Conservation (phyloP, 257 asterid species). For the Rubia yunnanensis region DNA sequence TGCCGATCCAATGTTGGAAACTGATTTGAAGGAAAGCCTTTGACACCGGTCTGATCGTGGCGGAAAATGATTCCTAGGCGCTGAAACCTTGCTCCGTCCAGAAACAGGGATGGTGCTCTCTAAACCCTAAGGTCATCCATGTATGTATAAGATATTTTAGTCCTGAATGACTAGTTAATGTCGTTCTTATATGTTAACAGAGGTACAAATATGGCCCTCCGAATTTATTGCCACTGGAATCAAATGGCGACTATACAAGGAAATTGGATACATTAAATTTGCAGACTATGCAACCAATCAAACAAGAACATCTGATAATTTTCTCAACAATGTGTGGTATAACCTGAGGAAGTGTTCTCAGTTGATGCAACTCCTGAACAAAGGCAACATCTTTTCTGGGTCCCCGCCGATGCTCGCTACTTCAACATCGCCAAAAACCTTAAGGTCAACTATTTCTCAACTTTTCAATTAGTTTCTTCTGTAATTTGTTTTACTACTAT, state of each 20-base stretch:
- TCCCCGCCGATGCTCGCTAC: constrained; percentile 30
- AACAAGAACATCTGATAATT: constrained; percentile 19
- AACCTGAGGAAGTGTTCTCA: constrained; percentile 51
- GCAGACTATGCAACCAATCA: constrained; percentile 13
- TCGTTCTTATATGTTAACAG: constrained; percentile 21
- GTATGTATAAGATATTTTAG: no score
- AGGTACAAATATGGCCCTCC: constrained; percentile 44
- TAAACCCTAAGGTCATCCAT: no score
- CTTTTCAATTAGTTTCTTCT: neutral
- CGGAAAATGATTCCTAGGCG: no score
- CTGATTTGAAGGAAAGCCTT: no score
- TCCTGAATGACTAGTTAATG: no score
- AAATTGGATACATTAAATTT: constrained; percentile 30
- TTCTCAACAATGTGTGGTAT: constrained; percentile 44
- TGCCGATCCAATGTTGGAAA: no score
- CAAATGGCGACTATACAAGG: constrained; percentile 43
- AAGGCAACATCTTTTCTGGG: constrained; percentile 44
- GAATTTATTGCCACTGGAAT: constrained; percentile 38
- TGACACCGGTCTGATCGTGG: no score
- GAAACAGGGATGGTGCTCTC: no score
- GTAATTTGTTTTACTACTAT: neutral
- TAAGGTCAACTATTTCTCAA: constrained; percentile 21
- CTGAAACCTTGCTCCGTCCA: no score
- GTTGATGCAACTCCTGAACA: constrained; percentile 43
- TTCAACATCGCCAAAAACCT: constrained; percentile 14